A percentile compares a stretch with the other conserved stretches of the same genome.
Conservation (phyloP, 768 basidiomycete species). For the Tylopilus plumbeoviolaceoides region DNA sequence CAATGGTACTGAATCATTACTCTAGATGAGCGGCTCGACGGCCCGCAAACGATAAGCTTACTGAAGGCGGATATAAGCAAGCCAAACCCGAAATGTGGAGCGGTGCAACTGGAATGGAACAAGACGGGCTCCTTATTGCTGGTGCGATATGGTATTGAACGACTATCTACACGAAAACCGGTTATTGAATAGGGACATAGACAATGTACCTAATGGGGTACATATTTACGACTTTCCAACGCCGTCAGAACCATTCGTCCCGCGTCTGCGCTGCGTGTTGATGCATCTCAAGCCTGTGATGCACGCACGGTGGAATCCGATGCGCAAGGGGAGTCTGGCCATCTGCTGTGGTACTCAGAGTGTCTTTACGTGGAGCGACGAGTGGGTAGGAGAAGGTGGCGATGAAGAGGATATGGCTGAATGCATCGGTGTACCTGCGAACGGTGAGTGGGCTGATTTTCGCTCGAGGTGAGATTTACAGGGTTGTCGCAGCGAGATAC, state of each 20-base stretch:
- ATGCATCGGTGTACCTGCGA: slow-evolving; percentile 85
- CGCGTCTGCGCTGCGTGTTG: slow-evolving; percentile 62
- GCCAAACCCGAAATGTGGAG: slow-evolving; percentile 62
- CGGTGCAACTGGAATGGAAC: slow-evolving; percentile 78
- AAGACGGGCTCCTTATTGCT: slow-evolving; percentile 68
- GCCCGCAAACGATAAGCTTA: slow-evolving; percentile 50
- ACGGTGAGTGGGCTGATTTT: slow-evolving; percentile 42
- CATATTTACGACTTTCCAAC: slow-evolving; percentile 74
- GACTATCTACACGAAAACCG: not conserved
- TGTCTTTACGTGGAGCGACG: slow-evolving; percentile 79
- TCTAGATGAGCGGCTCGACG: slow-evolving; percentile 61
- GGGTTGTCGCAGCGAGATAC: slow-evolving; percentile 53
- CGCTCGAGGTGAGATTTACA: not conserved
- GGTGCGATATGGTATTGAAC: slow-evolving; percentile 60
- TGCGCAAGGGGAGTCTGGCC: slow-evolving; percentile 66
- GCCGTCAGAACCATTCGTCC: slow-evolving; percentile 51
- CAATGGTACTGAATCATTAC: not conserved
- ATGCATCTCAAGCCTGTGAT: slow-evolving; percentile 60
- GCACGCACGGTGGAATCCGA: slow-evolving; percentile 78
- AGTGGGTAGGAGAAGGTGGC: slow-evolving; percentile 61
- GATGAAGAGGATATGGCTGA: slow-evolving; percentile 79
- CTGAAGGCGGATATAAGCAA: slow-evolving; percentile 56
- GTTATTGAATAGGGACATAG: slow-evolving; percentile 32
- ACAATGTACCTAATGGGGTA: slow-evolving; percentile 57
- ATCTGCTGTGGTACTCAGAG: slow-evolving; percentile 65